Evolutionary conservation across 192 early-diverging fungal genomes (phyloP).

Genomic region (Entomortierella lignicola): DNA sequence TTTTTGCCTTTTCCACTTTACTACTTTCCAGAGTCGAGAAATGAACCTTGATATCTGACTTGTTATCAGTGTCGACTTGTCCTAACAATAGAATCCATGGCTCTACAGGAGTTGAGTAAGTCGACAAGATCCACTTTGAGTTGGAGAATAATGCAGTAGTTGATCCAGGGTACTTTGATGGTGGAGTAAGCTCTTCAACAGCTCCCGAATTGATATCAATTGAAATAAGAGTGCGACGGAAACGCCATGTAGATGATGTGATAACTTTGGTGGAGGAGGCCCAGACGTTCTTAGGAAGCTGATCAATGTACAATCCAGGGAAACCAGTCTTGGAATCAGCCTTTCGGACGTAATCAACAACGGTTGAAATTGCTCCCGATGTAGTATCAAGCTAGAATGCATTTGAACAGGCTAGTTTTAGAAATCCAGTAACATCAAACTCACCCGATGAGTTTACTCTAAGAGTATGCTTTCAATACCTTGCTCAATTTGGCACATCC

Average conservation of each 20-base stretch:
- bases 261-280: conserved; percentile 30
- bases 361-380: conserved; percentile 21
- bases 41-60: conserved; percentile 9
- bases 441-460: too few relatives aligned
- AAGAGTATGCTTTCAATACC: conserved; percentile 12
- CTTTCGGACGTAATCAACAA: conserved; percentile 55
- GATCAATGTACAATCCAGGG: conserved; percentile 75
- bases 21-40: conserved; percentile 28
- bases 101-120: conserved; percentile 64
- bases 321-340: conserved; percentile 62
- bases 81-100: conserved; percentile 59
- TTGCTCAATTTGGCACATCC: conserved; percentile 64
- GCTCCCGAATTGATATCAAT: conserved; percentile 57
- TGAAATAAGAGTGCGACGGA: conserved; percentile 32
- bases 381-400: conserved; percentile 13
- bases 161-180: conserved; percentile 54
- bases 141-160: conserved; percentile 59
- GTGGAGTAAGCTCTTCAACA: conserved; percentile 64
- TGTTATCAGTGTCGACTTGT: conserved; percentile 5
- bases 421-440: too few relatives aligned
- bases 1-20: conserved; percentile 34
- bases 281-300: conserved; percentile 58
- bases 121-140: conserved; percentile 57
- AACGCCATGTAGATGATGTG: conserved; percentile 36
- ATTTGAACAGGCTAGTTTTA: not conserved